Base-by-base conservation (phyloP, 805 yeast genomes). In the Candida mattraensis region DNA sequence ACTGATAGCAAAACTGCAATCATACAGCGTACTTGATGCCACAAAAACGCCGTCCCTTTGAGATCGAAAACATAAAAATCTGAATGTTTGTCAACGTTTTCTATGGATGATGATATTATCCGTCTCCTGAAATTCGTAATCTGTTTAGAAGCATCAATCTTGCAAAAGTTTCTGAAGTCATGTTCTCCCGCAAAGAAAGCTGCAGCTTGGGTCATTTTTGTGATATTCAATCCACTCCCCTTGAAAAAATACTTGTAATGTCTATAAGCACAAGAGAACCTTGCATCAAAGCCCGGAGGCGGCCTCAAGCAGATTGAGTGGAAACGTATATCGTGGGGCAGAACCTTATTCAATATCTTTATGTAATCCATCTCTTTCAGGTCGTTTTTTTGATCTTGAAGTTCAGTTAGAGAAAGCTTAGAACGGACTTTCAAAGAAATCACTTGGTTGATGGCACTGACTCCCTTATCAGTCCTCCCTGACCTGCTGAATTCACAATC, bases 21-120 rank as follows among this genome's bases (percentile, higher is more conserved):
- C 93, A 93, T 93, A 48, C 95, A 88, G 39, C 99, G 74, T 13
- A 93, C 99, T 61, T 93, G 99, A 58, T 93, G 98, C 98, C 98
- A 93, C 37, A 93, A 63, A 50, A 93, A 93, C 7, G 98, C 99
- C 1, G 85, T 69, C 0, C 99, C 99, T 44, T 74, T 70, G 35
- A 93, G 64, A 55, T 87, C 88, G 57, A 91, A 78, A 38, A 80
- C 81, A 51, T 69, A 84, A 36, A 75, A 68, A 4, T 73, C 76
- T 12, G 47, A 39, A 7, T 44, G 40, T 3, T 44, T 49, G 5
- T 46, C 42, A 2, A 53, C 22, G 3, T 23, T 35, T 8, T 36
- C 24, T 3, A 64, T 57, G 13, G 53, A 38, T 8, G 61, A 42
- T 13, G 67, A 60, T 24, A 72, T 51, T 11, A 93, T 78, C 7